Evolutionary conservation across 345 rosid genomes (phyloP), one percentile per base, ranked within the genome.

Genomic region (Citrus unshiu): DNA sequence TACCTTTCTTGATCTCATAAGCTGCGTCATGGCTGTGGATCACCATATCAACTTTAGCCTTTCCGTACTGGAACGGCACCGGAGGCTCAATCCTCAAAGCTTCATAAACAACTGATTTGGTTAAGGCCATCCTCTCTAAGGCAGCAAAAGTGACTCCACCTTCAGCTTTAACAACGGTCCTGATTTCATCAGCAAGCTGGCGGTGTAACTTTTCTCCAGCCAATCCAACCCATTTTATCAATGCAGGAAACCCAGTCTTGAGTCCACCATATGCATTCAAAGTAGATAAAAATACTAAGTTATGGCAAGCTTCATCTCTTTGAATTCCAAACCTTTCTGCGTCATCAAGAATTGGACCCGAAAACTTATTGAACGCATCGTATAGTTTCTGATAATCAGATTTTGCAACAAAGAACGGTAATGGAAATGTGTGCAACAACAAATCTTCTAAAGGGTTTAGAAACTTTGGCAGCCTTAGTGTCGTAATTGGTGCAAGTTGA

Each of bases 91-190:
- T 89, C 72, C 90, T 79, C 3, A 89, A 34, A 0, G 78, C 79
- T 65, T 89, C 92, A 4, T 81, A 87, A 37, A 84, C 87, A 19
- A 83, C 88, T 21, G 91, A 89, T 57, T 86, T 89, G 62, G 89
- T 85, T 78, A 89, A 56, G 8, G 24, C 54, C 92, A 87, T 87
- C 75, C 74, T 81, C 1, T 85, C 88, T 81, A 89, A 21, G 0
- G 85, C 76, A 2, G 78, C 62, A 4, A 85, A 24, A 24, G 78
- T 87, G 49, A 85, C 72, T 9, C 84, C 89, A 0, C 83, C 87
- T 65, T 76, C 81, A 0, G 35, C 75, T 6, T 10, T 46, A 16
- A 81, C 78, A 4, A 78, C 79, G 65, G 84, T 79, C 72, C 89
- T 82, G 81, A 89, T 84, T 73, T 89, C 92, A 13, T 82, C 35